These are phyloP conservation scores for Cyberlindnera galapagoensis DNA, from an alignment of 805 yeast species.

Conservation along the genomic window DNA sequence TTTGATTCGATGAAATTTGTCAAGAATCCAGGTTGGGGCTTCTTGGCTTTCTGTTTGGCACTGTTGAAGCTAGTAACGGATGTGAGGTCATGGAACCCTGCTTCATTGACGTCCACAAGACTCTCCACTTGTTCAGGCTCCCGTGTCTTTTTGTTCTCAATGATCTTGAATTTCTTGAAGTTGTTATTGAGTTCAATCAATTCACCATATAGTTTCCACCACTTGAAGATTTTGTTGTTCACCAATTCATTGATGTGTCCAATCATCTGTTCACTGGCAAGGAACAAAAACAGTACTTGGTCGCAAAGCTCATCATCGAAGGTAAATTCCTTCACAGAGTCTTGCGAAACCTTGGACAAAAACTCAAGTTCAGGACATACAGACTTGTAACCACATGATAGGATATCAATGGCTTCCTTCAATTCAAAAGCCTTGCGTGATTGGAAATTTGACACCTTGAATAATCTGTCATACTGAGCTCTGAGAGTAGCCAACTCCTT, in stretches of 20 bases:
- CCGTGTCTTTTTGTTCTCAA: slow-evolving; percentile 11
- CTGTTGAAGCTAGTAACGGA: slow-evolving; percentile 16
- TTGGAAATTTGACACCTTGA: slow-evolving; percentile 29
- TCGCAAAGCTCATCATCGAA: slow-evolving; percentile 16
- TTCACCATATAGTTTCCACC: slow-evolving; percentile 43
- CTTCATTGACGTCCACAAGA: slow-evolving; percentile 22
- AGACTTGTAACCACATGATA: slow-evolving; percentile 2
- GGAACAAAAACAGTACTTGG: slow-evolving; percentile 15
- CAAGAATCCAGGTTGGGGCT: slow-evolving; percentile 24
- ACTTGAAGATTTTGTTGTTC: slow-evolving; percentile 29
- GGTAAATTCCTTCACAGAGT: slow-evolving; percentile 18
- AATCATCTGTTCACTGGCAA: slow-evolving; percentile 23
- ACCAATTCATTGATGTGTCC: slow-evolving; percentile 28
- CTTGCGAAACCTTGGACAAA: slow-evolving; percentile 8
- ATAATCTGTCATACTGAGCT: slow-evolving; percentile 27
- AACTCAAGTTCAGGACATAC: slow-evolving; percentile 19
- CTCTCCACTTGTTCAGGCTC: slow-evolving; percentile 9
- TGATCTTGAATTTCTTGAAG: slow-evolving; percentile 24
- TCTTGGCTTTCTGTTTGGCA: slow-evolving; percentile 5
- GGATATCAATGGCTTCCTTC: slow-evolving; percentile 12
- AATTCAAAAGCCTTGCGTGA: slow-evolving; percentile 17
- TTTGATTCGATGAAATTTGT: slow-evolving; percentile 44
- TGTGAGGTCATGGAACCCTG: slow-evolving; percentile 18
- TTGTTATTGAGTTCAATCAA: slow-evolving; percentile 29
- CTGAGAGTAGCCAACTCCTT: slow-evolving; percentile 34